Evolutionary conservation across 2,329 filamentous ascomycete species (phyloP).

Genomic region (Cytospora paraplurivora): DNA sequence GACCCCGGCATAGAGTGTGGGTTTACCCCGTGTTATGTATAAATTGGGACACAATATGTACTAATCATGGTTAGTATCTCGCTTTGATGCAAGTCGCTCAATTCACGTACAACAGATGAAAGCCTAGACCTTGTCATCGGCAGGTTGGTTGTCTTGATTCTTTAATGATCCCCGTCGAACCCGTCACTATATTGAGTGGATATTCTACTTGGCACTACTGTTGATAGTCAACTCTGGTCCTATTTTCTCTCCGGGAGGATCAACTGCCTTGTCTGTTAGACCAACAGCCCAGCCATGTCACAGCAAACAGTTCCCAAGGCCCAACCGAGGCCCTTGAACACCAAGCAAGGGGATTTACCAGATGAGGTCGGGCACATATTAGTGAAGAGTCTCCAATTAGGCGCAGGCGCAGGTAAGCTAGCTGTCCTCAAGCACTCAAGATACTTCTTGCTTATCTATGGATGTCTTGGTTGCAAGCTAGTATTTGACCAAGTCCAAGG

Average conservation of each 20-base stretch:
- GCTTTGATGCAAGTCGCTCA: background rate
- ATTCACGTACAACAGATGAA: background rate
- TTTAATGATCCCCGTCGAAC: background rate
- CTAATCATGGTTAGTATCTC: background rate
- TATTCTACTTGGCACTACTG: background rate
- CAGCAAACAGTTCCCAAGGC: slow-evolving; percentile 1
- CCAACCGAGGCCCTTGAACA: slow-evolving; percentile 5
- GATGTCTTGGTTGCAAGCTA: background rate
- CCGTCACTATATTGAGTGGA: background rate
- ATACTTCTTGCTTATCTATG: background rate
- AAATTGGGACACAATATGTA: slow-evolving; percentile 1
- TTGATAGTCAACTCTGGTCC: background rate
- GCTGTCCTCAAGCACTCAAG: too few species aligned
- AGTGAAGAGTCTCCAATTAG: slow-evolving; percentile 58
- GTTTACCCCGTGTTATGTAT: background rate
- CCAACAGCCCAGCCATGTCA: slow-evolving; percentile 14
- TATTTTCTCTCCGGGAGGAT: background rate
- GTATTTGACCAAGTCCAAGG: background rate
- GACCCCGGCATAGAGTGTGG: background rate
- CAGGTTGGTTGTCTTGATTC: background rate
- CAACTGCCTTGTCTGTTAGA: slow-evolving; percentile 3
- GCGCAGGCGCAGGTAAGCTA: slow-evolving; percentile 56
- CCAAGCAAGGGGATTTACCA: slow-evolving; percentile 39
- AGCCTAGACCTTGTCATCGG: background rate
- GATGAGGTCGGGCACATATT: slow-evolving; percentile 49